Base-by-base conservation (phyloP, 352 stramenopile genomes). In the Aphanomyces stellatus region DNA sequence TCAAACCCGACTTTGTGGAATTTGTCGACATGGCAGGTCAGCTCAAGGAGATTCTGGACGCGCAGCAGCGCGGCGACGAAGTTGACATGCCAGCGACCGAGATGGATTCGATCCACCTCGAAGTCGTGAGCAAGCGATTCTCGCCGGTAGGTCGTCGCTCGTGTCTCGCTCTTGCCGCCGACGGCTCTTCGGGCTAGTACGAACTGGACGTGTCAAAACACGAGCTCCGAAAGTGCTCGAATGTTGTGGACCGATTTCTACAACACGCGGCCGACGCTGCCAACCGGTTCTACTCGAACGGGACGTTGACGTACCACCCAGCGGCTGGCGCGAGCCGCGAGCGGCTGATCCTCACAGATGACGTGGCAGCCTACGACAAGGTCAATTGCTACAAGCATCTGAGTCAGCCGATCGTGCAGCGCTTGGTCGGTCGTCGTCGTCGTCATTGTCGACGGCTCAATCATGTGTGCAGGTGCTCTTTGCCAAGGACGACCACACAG, bases 21-120 rank as follows among this genome's bases (percentile, higher is more conserved):
- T 67, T 49, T 24, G 34, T 57, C 24, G 49, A 55, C 19, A 25
- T 67, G 11, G 41, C 60, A 13, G 28, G 28, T 13, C n/a, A 31
- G 19, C 60, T 67, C 33, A 11, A 57, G 24, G 30, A 11, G 10
- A 73, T 90, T 17, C 81, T 88, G 19, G 81, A 88, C 53, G 73
- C 88, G 30, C 72, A 85, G n/a, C 87, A 90, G 62, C 73, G 84
- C 34, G 67, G 79, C 28, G 73, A 87, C n/a, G 89, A 91, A 55
- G 59, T 66, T 43, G 69, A 80, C 17, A 70, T 72, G 2, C 74
- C 86, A 51, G 30, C 64, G 0, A 76, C 65, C 1, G 81, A 90
- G 24, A 82, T 69, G n/a, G 60, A 67, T 31, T 35, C n/a, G 60
- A 62, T 90, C 22, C 42, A 34, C 24, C 53, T 91, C 22, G 81